Evolutionary conservation across 441 rosid species (phyloP), one percentile per base, ranked within the genome.

Genomic region (Euphorbia schlechtendalii): DNA sequence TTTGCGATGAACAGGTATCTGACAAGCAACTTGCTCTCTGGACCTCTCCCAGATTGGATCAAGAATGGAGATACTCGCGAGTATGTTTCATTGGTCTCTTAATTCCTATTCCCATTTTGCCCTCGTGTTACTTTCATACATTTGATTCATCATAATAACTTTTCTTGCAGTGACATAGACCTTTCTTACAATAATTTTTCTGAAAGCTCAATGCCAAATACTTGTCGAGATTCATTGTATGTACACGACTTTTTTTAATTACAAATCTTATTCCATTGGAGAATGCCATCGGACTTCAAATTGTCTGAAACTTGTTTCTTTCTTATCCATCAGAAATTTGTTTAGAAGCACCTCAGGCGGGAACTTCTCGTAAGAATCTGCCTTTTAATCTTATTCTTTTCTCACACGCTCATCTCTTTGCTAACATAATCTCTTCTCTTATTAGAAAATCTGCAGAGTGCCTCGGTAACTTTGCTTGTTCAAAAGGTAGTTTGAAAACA

Each of bases 151-250:
- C 5, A 28, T 8, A 17, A 28, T 48, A 18, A 64, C 55, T 41
- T 34, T 72, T 55, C 15, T 64, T 70, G 65, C 77, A 77, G 81
- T 54, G 62, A 24, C 43, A 49, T 68, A 48, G 84, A 80, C 61
- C 66, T 80, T 71, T 80, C 80, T 56, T 70, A 59, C 69, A 80
- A 80, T 64, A 80, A 66, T 27, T 72, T 80, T 52, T 49, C 71
- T 10, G 63, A 43, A 74, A 66, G 65, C 27, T 55, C 74, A 15
- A 3, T 68, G 59, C 78, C 66, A 70, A 12, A 55, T 65, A n/a
- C 46, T 56, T 77, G 84, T 66, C 56, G 5, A 56, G 76, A 53
- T 17, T 36, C 73, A 56, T 6, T 77, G 76, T 77, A 73, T 69
- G 77, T 65, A 48, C 40, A 11, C 11, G 9, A 8, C 32, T 3